A percentile compares a stretch with the other conserved stretches of the same genome.
Conservation (phyloP, 805 yeast species). For the Candida maris region DNA sequence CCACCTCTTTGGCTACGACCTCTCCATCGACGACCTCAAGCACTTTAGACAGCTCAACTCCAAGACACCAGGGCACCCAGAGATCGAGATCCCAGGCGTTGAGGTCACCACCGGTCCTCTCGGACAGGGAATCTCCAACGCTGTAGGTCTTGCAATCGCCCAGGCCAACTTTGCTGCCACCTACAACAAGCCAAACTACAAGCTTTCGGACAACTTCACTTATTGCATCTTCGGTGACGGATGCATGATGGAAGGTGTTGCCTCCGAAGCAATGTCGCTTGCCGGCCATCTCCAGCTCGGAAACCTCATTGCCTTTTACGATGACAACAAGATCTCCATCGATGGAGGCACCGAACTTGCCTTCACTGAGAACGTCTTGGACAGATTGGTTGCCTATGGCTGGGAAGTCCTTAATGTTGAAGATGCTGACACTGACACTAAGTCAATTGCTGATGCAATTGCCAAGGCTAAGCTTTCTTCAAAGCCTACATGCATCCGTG, state of each 20-base stretch:
- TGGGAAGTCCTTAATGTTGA: slow-evolving; percentile 81
- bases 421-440: slow-evolving; percentile 78
- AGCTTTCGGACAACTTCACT: slow-evolving; percentile 70
- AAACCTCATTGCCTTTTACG: slow-evolving; percentile 93
- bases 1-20: slow-evolving; percentile 80
- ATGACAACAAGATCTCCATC: slow-evolving; percentile 94
- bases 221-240: slow-evolving; percentile 92
- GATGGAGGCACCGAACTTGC: slow-evolving; percentile 90
- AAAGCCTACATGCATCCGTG: slow-evolving; percentile 88
- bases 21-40: slow-evolving; percentile 81
- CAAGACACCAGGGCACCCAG: slow-evolving; percentile 98
- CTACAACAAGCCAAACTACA: slow-evolving; percentile 82
- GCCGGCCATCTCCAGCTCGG: slow-evolving; percentile 96
- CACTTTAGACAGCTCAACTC: slow-evolving; percentile 86
- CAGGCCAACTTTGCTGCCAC: slow-evolving; percentile 89
- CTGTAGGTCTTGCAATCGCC: slow-evolving; percentile 95
- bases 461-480: slow-evolving; percentile 74
- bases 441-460: slow-evolving; percentile 65
- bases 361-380: slow-evolving; percentile 87
- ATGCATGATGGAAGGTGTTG: slow-evolving; percentile 96
- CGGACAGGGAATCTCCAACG: slow-evolving; percentile 96
- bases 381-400: slow-evolving; percentile 87
- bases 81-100: slow-evolving; percentile 83
- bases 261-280: slow-evolving; percentile 88
- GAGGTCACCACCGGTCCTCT: slow-evolving; percentile 99